Percentiles rank a stretch among this genome's conserved stretches.
These are phyloP conservation scores for Sarocladium brachiariae DNA, from an alignment of 2,329 filamentous ascomycete genomes.

Conservation along the genomic window DNA sequence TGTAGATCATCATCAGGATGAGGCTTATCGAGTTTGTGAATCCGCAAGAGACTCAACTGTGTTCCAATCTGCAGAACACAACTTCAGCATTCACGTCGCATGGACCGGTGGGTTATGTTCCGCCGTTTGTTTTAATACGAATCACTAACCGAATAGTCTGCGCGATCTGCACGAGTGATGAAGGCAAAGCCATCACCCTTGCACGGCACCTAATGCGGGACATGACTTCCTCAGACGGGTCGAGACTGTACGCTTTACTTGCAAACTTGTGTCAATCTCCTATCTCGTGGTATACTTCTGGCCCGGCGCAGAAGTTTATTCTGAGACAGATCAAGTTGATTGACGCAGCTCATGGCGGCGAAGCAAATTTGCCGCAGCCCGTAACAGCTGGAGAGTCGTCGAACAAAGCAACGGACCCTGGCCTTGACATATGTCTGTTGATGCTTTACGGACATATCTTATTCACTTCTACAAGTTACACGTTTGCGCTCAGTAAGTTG, in stretches of 20 bases:
- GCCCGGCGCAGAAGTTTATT: conserved; percentile 83
- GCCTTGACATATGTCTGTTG: conserved; percentile 73
- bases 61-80: conserved; percentile 64
- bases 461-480: conserved; percentile 75
- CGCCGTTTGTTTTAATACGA: too few species aligned
- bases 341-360: conserved; percentile 48
- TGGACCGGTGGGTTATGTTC: conserved; percentile 62
- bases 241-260: conserved; percentile 75
- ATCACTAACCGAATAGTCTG: conserved; percentile 61
- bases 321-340: conserved; percentile 86
- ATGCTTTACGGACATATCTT: conserved; percentile 88
- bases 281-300: conserved; percentile 68
- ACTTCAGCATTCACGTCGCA: conserved; percentile 67
- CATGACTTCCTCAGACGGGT: conserved; percentile 74
- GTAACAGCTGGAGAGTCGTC: conserved; percentile 19
- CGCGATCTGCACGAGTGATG: conserved; percentile 73
- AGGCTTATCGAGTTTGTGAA: conserved; percentile 75
- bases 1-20: conserved; percentile 55
- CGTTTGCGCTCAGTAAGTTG: conserved; percentile 66
- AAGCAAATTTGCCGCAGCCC: conserved; percentile 30
- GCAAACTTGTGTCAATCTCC: conserved; percentile 69
- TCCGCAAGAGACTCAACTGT: conserved; percentile 74
- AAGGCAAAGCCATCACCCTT: conserved; percentile 64
- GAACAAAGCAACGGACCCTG: conserved; percentile 8
- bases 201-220: conserved; percentile 81